These are phyloP conservation scores for button mushroom (Agaricus bisporus) DNA, from an alignment of 768 basidiomycete genomes.

Conservation along the genomic window DNA sequence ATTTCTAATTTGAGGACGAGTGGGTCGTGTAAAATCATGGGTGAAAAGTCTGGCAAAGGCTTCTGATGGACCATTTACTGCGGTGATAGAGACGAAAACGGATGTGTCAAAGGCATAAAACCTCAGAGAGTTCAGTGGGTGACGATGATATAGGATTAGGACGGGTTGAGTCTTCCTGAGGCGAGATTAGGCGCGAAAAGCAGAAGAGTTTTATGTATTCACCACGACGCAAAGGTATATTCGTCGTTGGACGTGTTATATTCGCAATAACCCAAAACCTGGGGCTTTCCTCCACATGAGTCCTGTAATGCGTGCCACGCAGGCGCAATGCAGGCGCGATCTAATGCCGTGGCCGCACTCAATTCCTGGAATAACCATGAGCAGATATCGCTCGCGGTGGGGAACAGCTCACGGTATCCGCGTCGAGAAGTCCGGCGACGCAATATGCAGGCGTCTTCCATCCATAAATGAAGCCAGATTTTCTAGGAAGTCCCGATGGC, in stretches of 20 bases:
- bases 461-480: conserved; percentile 52
- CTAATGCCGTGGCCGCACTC: background rate
- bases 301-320: conserved; percentile 21
- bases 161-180: conserved; percentile 13
- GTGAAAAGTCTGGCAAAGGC: background rate
- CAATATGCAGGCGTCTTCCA: conserved; percentile 46
- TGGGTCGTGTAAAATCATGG: conserved; percentile 7
- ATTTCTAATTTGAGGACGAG: background rate
- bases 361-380: background rate
- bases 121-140: conserved; percentile 49
- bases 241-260: conserved; percentile 13
- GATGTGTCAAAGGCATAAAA: conserved; percentile 51
- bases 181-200: background rate
- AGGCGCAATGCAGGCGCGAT: background rate
- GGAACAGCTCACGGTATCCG: conserved; percentile 5
- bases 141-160: conserved; percentile 48
- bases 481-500: conserved; percentile 41
- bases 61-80: background rate
- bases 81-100: conserved; percentile 14
- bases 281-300: conserved; percentile 26
- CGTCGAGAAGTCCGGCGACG: conserved; percentile 44
- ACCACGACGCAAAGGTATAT: conserved; percentile 14
- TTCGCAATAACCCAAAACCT: conserved; percentile 26
- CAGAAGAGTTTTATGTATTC: conserved; percentile 13
- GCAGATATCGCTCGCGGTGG: background rate